A percentile compares a stretch with the other conserved stretches of the same genome.
Evolutionary conservation across 768 basidiomycete species (phyloP).

Genomic region (Filobasidium wieringae): DNA sequence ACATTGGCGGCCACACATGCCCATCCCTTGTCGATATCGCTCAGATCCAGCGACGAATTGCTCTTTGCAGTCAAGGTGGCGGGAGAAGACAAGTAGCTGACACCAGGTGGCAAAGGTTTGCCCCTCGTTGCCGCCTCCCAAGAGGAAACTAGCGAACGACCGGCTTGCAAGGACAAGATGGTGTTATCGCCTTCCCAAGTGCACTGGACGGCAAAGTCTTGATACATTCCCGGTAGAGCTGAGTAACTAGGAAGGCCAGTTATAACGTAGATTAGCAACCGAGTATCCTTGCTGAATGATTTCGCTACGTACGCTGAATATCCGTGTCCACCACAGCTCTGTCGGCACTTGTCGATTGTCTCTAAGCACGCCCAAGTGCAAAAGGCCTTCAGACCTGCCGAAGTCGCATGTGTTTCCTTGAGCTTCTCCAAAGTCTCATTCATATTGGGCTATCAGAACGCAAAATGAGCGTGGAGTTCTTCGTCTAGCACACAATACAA

Average conservation of each 20-base stretch:
- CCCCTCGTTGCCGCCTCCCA: constrained; percentile 39
- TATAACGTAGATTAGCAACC: too few relatives aligned
- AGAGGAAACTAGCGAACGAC: constrained; percentile 34
- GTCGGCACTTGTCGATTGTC: constrained; percentile 42
- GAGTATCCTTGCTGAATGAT: not conserved
- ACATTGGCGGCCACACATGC: constrained; percentile 40
- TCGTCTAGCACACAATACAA: too few relatives aligned
- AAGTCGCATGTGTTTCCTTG: constrained; percentile 44
- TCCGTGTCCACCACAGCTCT: constrained; percentile 42
- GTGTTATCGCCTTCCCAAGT: constrained; percentile 44
- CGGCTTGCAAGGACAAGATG: constrained; percentile 38
- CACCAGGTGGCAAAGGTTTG: constrained; percentile 39
- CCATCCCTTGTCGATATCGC: constrained; percentile 40
- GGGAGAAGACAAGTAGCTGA: constrained; percentile 39
- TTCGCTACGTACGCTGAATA: constrained; percentile 37
- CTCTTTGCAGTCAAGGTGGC: constrained; percentile 32
- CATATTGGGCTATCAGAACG: constrained; percentile 29
- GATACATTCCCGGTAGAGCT: constrained; percentile 38
- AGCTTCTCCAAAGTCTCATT: constrained; percentile 41
- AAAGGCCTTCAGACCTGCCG: constrained; percentile 43
- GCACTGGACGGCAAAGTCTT: constrained; percentile 41
- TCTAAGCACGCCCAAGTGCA: constrained; percentile 43
- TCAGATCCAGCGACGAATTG: constrained; percentile 31
- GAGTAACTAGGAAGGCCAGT: constrained; percentile 25
- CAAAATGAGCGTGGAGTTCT: not conserved